phyloP scores from a whole-genome alignment of 192 early-diverging fungal species.

The Linnemannia hyalina region DNA sequence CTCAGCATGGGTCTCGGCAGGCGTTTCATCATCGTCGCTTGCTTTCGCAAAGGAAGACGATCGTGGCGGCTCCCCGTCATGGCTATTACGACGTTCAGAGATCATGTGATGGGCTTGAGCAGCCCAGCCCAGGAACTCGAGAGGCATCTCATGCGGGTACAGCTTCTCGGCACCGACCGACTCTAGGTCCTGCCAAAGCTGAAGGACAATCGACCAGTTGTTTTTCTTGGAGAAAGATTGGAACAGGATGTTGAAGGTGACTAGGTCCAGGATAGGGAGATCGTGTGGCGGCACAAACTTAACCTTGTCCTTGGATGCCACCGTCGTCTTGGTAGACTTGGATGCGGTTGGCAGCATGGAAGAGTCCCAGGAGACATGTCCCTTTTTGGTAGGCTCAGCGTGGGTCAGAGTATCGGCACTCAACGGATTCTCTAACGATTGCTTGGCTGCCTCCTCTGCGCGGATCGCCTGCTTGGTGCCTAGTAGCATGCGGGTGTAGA shows the following conservation, averaged over 20 bases:
- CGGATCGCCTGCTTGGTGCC: slow-evolving; percentile 23
- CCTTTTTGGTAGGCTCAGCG: not conserved
- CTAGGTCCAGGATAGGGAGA: slow-evolving; percentile 27
- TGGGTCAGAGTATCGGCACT: too few relatives aligned
- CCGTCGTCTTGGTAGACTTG: not conserved
- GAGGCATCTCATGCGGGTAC: slow-evolving; percentile 38
- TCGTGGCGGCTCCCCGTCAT: not conserved
- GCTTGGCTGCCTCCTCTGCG: slow-evolving; percentile 7
- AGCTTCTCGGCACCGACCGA: slow-evolving; percentile 30
- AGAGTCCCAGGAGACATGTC: not conserved
- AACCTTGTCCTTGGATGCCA: not conserved
- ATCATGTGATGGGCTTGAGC: slow-evolving; percentile 37
- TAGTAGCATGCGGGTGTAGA: slow-evolving; percentile 33
- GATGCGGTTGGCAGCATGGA: too few relatives aligned
- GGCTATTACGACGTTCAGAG: not conserved
- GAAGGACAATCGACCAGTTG: slow-evolving; percentile 46
- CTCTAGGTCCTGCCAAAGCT: slow-evolving; percentile 45
- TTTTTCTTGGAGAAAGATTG: slow-evolving; percentile 30
- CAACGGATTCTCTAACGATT: not conserved
- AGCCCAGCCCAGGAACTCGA: slow-evolving; percentile 41
- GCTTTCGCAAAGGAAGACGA: not conserved
- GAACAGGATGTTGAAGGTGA: slow-evolving; percentile 29
- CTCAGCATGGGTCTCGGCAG: slow-evolving; percentile 9
- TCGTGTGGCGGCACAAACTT: slow-evolving; percentile 8
- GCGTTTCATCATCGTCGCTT: not conserved